A percentile compares a stretch with the other conserved stretches of the same genome.
These are phyloP conservation scores for Epichloe hybrida DNA, from an alignment of 2,329 filamentous ascomycete species.

Conservation along the genomic window DNA sequence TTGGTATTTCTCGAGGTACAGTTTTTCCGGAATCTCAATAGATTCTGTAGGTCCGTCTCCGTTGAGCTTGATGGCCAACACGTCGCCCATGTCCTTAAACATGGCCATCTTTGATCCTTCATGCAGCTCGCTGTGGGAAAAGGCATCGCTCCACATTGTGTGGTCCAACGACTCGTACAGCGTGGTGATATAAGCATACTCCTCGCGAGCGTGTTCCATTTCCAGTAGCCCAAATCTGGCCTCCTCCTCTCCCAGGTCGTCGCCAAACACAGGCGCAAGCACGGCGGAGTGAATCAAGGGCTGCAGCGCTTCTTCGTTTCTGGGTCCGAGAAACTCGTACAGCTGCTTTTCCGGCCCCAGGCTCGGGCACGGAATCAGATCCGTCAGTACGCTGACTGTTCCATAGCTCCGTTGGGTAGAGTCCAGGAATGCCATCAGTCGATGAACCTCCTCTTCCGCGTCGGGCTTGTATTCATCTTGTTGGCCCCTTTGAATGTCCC, in stretches of 20 bases:
- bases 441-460: constrained; percentile 42
- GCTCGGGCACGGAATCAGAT: constrained; percentile 20
- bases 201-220: constrained; percentile 21
- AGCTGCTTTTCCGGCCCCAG: constrained; percentile 28
- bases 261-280: constrained; percentile 16
- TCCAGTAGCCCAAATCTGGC: constrained; percentile 29
- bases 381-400: constrained; percentile 34
- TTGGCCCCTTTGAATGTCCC: constrained; percentile 18
- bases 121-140: constrained; percentile 22
- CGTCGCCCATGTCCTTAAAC: constrained; percentile 33
- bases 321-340: constrained; percentile 27
- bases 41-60: constrained; percentile 27
- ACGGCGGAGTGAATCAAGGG: constrained; percentile 22
- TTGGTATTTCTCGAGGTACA: constrained; percentile 43
- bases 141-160: constrained; percentile 32
- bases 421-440: constrained; percentile 50
- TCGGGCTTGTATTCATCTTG: constrained; percentile 18
- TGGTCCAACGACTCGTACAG: constrained; percentile 36
- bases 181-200: constrained; percentile 26
- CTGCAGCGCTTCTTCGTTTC: constrained; percentile 12
- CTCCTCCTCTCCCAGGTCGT: constrained; percentile 19
- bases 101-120: constrained; percentile 27
- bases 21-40: constrained; percentile 35
- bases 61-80: constrained; percentile 33
- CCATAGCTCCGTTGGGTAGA: constrained; percentile 46